Conservation (phyloP, 805 yeast species). For the Hanseniaspora meyeri region DNA sequence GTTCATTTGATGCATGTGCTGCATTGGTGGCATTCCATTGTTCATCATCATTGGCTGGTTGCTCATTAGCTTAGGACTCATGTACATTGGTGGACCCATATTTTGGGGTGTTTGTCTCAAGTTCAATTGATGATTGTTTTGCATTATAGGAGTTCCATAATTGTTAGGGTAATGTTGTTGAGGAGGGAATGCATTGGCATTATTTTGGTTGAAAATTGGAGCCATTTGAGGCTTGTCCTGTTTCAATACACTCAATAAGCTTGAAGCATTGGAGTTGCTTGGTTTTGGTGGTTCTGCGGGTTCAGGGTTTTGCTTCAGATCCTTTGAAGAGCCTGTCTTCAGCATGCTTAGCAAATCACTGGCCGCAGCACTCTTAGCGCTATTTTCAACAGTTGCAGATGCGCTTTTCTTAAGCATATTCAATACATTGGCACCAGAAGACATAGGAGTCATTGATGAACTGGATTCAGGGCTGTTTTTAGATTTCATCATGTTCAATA, state of each 20-base stretch:
- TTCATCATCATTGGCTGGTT: constrained; percentile 4
- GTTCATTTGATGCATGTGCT: not conserved
- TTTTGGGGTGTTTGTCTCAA: constrained; percentile 1
- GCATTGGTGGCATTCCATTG: not conserved
- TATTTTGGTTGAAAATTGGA: not conserved
- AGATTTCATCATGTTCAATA: constrained; percentile 3
- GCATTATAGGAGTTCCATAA: not conserved
- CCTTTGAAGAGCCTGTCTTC: constrained; percentile 23
- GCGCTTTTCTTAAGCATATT: constrained; percentile 1
- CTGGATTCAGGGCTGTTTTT: not conserved
- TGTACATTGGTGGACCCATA: not conserved
- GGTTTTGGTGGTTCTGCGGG: constrained; percentile 30
- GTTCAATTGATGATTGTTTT: not conserved
- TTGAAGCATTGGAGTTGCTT: not conserved
- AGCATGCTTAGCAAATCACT: constrained; percentile 18
- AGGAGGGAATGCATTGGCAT: not conserved
- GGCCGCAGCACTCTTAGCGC: constrained; percentile 32
- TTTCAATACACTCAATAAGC: constrained; percentile 2
- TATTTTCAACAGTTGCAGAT: not conserved
- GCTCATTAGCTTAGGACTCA: constrained; percentile 2
- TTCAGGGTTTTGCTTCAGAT: constrained; percentile 50
- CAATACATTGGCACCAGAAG: constrained; percentile 5
- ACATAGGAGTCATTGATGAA: not conserved
- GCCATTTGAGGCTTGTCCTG: not conserved
- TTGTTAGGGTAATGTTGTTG: not conserved